Base-by-base conservation (phyloP, 2,329 filamentous ascomycete species). In the Tolypocladium ovalisporum region DNA sequence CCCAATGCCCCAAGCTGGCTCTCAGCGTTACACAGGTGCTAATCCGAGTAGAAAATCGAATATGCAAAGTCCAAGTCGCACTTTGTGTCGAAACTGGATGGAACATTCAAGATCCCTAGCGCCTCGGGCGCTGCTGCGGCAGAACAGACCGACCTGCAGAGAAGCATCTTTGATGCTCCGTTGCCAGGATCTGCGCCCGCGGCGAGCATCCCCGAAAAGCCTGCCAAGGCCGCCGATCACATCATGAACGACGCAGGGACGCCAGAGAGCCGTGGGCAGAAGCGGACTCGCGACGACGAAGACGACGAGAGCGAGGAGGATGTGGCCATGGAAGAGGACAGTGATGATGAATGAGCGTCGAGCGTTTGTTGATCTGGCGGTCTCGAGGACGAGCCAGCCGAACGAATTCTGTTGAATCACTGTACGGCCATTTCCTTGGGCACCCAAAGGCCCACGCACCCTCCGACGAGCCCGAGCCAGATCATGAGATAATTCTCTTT, bases 51-150 rank as follows among this genome's bases (percentile, higher is more conserved):
- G 93, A 89, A 86, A 83, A 91, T 99, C 64, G 80, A 87, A 63
- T 99, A 97, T 71, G 91, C 89, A 58, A 96, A 92, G 72, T 85
- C 86, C 58, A 93, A 93, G 69, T 97, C 92, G 4, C 81, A 96
- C 70, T 87, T 88, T 29, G 84, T 99, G 61, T 85, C 90, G 37
- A 96, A 96, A 72, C 84, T 99, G 56, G 92, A 96, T 63, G 94
- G 94, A 61, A 93, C 90, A 17, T 96, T 91, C 75, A 86, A 86
- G 67, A 80, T 89, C 64, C 85, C 89, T 17, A 75, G 77, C 57
- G 75, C 74, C 34, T 73, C 73, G 24, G 78, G 75, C 34, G 78
- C 80, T 57, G 75, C 77, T 55, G 77, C 75, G 44, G 81, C 84
- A 56, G 81, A 84, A 65, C 82, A 88, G 64, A 90, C 87, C 4